Percentiles rank a stretch among this genome's conserved stretches.
Evolutionary conservation across 129 eudicot species (phyloP).

Genomic region (Arctium lappa): DNA sequence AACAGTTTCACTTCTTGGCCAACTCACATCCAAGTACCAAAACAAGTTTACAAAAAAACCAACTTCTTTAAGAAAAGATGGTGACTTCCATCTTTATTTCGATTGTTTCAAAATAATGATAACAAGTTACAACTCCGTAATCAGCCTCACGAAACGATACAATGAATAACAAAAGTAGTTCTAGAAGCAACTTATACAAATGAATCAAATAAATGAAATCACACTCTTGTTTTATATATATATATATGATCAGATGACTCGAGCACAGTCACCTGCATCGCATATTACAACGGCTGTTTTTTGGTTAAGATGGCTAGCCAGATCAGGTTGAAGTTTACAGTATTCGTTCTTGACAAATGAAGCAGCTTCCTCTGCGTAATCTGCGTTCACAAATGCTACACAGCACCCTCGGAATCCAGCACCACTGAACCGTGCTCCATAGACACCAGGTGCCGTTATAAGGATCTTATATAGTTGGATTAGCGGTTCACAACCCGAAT

Average conservation of each 20-base stretch:
- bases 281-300: conserved; percentile 62
- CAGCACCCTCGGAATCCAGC: conserved; percentile 99
- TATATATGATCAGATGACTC: conserved; percentile 40
- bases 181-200: background rate
- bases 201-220: conserved; percentile 23
- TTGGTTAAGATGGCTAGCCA: conserved; percentile 47
- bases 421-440: conserved; percentile 95
- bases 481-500: conserved; percentile 74
- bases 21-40: background rate
- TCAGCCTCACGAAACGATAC: background rate
- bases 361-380: conserved; percentile 59
- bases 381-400: conserved; percentile 78
- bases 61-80: background rate
- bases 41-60: background rate
- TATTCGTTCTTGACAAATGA: conserved; percentile 59
- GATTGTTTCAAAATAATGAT: background rate
- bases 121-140: background rate
- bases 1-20: too few relatives aligned
- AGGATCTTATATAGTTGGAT: conserved; percentile 81
- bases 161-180: background rate
- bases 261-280: conserved; percentile 78
- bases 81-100: background rate
- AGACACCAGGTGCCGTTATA: conserved; percentile 75
- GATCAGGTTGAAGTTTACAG: conserved; percentile 56
- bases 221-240: background rate